Conservation (phyloP, 2,329 filamentous ascomycete genomes). For the Lojkania enalia region DNA sequence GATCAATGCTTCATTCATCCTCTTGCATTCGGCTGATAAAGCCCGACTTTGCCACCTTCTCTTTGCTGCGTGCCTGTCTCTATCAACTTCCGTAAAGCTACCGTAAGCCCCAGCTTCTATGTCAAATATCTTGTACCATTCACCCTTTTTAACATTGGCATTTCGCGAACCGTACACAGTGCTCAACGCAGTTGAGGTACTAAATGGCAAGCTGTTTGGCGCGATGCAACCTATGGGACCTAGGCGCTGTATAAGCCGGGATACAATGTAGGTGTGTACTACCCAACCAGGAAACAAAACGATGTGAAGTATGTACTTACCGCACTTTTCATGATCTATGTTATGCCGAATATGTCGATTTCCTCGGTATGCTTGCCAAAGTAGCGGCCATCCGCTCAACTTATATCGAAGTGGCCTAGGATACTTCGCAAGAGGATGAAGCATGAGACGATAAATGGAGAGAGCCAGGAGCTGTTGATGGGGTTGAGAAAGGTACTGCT, state of each 20-base stretch:
- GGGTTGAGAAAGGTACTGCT: not conserved
- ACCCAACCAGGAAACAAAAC: too few species aligned
- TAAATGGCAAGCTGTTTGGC: slow-evolving; percentile 32
- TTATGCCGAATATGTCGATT: slow-evolving; percentile 31
- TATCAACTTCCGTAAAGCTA: slow-evolving; percentile 47
- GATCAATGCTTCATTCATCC: slow-evolving; percentile 45
- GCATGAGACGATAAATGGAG: slow-evolving; percentile 26
- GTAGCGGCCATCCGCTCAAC: slow-evolving; percentile 27
- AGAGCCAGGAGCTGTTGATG: slow-evolving; percentile 4
- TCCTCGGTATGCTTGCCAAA: slow-evolving; percentile 31
- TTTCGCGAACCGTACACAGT: slow-evolving; percentile 36
- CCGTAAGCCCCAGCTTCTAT: slow-evolving; percentile 43
- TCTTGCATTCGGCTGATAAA: slow-evolving; percentile 47
- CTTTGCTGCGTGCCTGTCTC: slow-evolving; percentile 46
- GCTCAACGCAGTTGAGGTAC: slow-evolving; percentile 26
- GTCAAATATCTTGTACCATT: slow-evolving; percentile 51
- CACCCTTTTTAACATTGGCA: slow-evolving; percentile 50
- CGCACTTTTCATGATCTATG: slow-evolving; percentile 31
- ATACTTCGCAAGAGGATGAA: slow-evolving; percentile 31
- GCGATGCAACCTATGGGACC: slow-evolving; percentile 32
- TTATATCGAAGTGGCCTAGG: slow-evolving; percentile 31
- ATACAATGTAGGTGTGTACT: too few species aligned
- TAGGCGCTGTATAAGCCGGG: slow-evolving; percentile 3
- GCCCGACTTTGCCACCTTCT: slow-evolving; percentile 47
- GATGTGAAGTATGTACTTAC: slow-evolving; percentile 11